A percentile compares a stretch with the other conserved stretches of the same genome.
Evolutionary conservation across 441 rosid genomes (phyloP).

Genomic region (Corymbia citriodora): DNA sequence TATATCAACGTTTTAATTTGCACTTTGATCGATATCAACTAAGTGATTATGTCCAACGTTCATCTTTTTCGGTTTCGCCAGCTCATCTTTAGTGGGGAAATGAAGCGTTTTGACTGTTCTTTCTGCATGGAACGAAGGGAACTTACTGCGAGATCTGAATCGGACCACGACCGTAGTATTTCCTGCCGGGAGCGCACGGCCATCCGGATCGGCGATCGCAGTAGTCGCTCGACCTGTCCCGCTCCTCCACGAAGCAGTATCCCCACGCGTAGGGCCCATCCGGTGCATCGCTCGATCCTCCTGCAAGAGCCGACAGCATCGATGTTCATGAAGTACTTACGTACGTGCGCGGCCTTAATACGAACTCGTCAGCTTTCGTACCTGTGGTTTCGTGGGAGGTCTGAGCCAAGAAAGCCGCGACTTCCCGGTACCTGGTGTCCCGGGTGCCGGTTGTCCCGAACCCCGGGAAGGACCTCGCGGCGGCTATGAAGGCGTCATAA

Average conservation of each 20-base stretch:
- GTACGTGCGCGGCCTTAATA: neutral
- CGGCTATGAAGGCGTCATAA: conserved; percentile 45
- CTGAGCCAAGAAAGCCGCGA: conserved; percentile 67
- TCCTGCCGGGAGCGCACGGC: conserved; percentile 31
- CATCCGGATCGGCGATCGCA: conserved; percentile 14
- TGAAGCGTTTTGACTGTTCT: neutral
- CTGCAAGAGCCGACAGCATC: neutral
- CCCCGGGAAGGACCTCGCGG: conserved; percentile 33
- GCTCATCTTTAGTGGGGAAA: neutral
- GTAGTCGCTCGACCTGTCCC: conserved; percentile 16
- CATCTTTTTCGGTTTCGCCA: neutral
- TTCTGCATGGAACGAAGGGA: neutral
- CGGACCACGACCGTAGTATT: conserved; percentile 55
- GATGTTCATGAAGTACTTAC: neutral
- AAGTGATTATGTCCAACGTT: neutral
- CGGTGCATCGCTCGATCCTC: conserved; percentile 33
- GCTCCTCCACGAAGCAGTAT: conserved; percentile 38
- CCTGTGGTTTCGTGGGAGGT: conserved; percentile 63
- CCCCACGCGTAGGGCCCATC: conserved; percentile 57
- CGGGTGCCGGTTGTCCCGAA: conserved; percentile 45
- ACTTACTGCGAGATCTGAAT: conserved; percentile 46
- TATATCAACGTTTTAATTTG: neutral
- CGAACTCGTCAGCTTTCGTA: neutral
- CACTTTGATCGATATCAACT: neutral
- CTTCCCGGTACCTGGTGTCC: conserved; percentile 32